A percentile compares a stretch with the other conserved stretches of the same genome.
phyloP scores from a whole-genome alignment of 2,329 filamentous ascomycete genomes.

The Saccharata proteae region DNA sequence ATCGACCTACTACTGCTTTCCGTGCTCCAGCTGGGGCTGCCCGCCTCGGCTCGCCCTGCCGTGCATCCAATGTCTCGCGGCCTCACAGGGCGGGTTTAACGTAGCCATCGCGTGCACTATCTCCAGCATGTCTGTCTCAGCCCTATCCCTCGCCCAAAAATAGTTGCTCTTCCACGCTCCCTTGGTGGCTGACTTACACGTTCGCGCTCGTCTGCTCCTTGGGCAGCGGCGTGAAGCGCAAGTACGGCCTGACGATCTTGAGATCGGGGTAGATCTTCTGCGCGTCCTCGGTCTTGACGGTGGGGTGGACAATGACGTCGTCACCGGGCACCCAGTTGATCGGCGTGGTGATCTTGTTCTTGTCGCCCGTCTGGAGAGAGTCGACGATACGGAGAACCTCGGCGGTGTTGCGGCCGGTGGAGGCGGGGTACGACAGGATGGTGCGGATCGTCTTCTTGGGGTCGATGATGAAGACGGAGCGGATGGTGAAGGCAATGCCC shows the following conservation, averaged over 20 bases:
- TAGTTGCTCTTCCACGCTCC: not conserved
- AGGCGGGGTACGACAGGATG: slow-evolving; percentile 78
- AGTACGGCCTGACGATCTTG: slow-evolving; percentile 51
- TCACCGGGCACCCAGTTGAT: slow-evolving; percentile 85
- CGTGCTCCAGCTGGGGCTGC: too few relatives aligned
- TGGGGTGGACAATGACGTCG: slow-evolving; percentile 84
- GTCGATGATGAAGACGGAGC: slow-evolving; percentile 90
- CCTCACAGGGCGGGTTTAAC: slow-evolving; percentile 1
- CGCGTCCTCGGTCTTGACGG: slow-evolving; percentile 72
- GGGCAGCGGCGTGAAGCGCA: slow-evolving; percentile 56
- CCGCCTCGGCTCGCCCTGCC: too few relatives aligned
- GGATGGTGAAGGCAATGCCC: slow-evolving; percentile 79
- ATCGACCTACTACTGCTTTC: too few relatives aligned
- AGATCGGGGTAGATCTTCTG: slow-evolving; percentile 75
- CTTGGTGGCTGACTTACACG: slow-evolving; percentile 5
- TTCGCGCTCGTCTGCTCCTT: slow-evolving; percentile 29
- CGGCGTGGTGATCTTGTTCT: slow-evolving; percentile 76
- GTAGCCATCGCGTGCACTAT: not conserved
- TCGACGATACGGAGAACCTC: slow-evolving; percentile 49
- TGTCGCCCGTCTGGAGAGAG: slow-evolving; percentile 57
- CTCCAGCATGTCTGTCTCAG: slow-evolving; percentile 3
- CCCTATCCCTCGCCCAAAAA: slow-evolving; percentile 4
- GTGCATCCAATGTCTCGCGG: too few relatives aligned
- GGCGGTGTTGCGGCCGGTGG: slow-evolving; percentile 55
- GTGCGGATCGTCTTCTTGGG: slow-evolving; percentile 89